Evolutionary conservation across 495 filamentous ascomycete genomes (phyloP), one percentile per base, ranked within the genome.

Genomic region (Hypoxylon fragiforme): DNA sequence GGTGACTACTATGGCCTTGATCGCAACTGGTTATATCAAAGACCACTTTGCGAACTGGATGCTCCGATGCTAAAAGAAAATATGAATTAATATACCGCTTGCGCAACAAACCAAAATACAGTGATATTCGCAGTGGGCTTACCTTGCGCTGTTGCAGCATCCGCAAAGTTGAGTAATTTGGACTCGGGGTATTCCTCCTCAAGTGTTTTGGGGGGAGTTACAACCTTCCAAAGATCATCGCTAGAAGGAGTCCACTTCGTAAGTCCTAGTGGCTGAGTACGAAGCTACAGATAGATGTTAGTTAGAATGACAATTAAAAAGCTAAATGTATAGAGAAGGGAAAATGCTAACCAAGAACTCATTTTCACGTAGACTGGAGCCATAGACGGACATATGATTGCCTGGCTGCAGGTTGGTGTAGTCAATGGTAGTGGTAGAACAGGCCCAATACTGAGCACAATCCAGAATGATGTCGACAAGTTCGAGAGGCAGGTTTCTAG

Each of bases 371-470:
- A 16, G 8, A 8, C 34, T 15, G 6, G 52, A 60, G 14, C 63
- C 64, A 3, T 34, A 12, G 16, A 68, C 57, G 2, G 26, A 13
- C 3, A 65, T 50, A 1, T 48, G 38, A 2, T n/a, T n/a, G n/a
- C 26, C 31, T 7, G 48, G 41, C 1, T 28, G 18, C 9, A 35
- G 35, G 20, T 44, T 28, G 4, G 44, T 36, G 45, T 49, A 70
- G 24, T 61, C 47, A 9, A 66, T 26, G 26, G 59, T 54, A 3
- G 67, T 63, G 3, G 73, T 67, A 0, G 76, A 73, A 45, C 79
- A 76, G 0, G 81, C 78, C 87, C 87, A 91, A 62, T 90, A 90
- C 66, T 89, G 86, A 15, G 86, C 86, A 31, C 70, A 65, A 60
- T 89, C 87, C 44, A 88, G 60, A 26, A 91, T 82, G 42, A 73